Evolutionary conservation across 805 yeast species (phyloP).

Genomic region (Ogataea glucozyma): DNA sequence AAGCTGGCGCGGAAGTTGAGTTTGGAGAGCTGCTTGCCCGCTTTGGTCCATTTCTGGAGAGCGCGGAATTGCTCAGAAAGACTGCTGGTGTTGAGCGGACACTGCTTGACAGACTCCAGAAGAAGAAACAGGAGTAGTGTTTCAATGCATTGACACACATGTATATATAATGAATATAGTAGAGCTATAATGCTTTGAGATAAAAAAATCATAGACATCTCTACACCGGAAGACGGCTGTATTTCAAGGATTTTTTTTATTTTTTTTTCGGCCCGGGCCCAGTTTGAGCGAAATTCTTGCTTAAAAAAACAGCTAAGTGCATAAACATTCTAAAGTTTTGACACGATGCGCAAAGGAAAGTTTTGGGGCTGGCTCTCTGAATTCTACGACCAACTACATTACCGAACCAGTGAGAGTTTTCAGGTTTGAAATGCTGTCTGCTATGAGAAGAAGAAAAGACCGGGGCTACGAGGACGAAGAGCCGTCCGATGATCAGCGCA

Average conservation of each 20-base stretch:
- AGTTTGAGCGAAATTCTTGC: conserved; percentile 1
- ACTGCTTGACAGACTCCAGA: conserved; percentile 13
- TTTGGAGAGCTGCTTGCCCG: conserved; percentile 11
- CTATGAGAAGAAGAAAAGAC: conserved; percentile 19
- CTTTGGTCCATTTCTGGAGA: conserved; percentile 16
- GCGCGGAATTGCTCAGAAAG: conserved; percentile 18
- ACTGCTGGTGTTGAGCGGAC: conserved; percentile 11
- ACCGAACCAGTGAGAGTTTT: too few relatives aligned
- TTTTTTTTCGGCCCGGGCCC: conserved; percentile 1
- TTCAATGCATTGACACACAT: conserved; percentile 1
- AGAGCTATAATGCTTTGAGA: too few relatives aligned
- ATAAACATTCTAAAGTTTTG: not conserved
- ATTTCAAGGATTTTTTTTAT: too few relatives aligned
- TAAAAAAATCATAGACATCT: not conserved
- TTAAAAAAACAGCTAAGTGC: conserved; percentile 2
- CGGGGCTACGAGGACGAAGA: conserved; percentile 15
- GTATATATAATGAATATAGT: not conserved
- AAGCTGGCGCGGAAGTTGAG: conserved; percentile 16
- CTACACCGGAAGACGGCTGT: not conserved
- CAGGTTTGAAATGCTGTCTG: conserved; percentile 20
- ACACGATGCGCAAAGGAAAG: not conserved
- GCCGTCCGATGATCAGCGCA: conserved; percentile 10
- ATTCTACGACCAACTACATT: not conserved
- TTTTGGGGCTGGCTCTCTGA: not conserved
- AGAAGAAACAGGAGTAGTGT: conserved; percentile 1